These are phyloP conservation scores for Phytophthora parvispora DNA, from an alignment of 352 stramenopile genomes.

Conservation along the genomic window DNA sequence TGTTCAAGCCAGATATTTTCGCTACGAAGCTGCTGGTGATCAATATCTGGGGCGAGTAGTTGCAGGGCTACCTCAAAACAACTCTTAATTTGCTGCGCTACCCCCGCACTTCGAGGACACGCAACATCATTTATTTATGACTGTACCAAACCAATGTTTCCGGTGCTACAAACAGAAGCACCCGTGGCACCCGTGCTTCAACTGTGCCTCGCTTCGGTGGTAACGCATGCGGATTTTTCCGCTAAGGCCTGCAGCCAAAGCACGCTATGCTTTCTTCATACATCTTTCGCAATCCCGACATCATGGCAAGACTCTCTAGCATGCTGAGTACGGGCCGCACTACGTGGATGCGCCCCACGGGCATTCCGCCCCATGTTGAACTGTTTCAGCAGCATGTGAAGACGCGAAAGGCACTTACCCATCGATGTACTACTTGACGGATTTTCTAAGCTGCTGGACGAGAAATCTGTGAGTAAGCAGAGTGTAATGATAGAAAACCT, in stretches of 20 bases:
- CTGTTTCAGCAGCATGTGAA: not conserved
- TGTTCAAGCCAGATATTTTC: constrained; percentile 10
- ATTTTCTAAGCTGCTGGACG: constrained; percentile 6
- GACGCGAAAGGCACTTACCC: not conserved
- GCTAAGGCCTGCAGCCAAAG: not conserved
- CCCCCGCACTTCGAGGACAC: constrained; percentile 14
- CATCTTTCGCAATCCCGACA: not conserved
- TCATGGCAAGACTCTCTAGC: not conserved
- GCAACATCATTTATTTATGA: not conserved
- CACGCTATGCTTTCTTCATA: not conserved
- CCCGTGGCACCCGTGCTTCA: constrained; percentile 1
- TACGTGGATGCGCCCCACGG: constrained; percentile 2
- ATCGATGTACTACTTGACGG: constrained; percentile 1
- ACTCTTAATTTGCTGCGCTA: constrained; percentile 5
- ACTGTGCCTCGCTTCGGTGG: constrained; percentile 18
- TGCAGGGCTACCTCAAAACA: constrained; percentile 14
- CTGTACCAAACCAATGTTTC: constrained; percentile 10
- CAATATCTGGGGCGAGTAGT: constrained; percentile 16
- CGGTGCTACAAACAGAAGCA: not conserved
- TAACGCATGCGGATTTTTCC: constrained; percentile 2
- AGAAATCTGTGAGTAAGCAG: not conserved
- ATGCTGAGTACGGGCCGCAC: not conserved
- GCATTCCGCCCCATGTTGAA: constrained; percentile 3
- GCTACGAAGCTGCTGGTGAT: constrained; percentile 6
- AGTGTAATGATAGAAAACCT: not conserved